Evolutionary conservation across 2,329 filamentous ascomycete genomes (phyloP).

Genomic region (Fusarium sp.): DNA sequence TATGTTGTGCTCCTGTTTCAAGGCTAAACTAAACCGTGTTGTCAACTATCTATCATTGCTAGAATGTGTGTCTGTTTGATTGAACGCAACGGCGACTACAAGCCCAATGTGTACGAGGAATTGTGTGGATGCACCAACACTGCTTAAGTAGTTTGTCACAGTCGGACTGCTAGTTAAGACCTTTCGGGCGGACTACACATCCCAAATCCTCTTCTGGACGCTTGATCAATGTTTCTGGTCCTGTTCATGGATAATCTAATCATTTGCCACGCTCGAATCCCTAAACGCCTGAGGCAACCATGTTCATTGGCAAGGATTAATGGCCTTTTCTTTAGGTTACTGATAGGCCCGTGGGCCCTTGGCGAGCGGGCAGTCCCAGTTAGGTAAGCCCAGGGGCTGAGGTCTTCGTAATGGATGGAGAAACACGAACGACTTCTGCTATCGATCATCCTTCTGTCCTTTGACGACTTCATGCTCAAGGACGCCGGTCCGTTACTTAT

Average conservation of each 20-base stretch:
- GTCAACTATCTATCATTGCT: not conserved
- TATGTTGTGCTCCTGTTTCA: slow-evolving; percentile 12
- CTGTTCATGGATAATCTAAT: slow-evolving; percentile 2
- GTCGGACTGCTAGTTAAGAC: not conserved
- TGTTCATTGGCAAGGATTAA: slow-evolving; percentile 29
- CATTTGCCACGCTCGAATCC: slow-evolving; percentile 10
- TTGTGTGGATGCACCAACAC: not conserved
- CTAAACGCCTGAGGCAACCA: slow-evolving; percentile 43
- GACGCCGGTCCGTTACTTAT: slow-evolving; percentile 49
- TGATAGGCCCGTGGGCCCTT: slow-evolving; percentile 30
- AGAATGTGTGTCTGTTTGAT: not conserved
- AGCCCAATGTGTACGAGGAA: not conserved
- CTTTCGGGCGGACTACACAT: not conserved
- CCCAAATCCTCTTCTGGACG: slow-evolving; percentile 10
- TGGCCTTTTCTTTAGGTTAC: slow-evolving; percentile 16
- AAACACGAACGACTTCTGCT: slow-evolving; percentile 44
- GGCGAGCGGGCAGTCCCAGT: slow-evolving; percentile 27
- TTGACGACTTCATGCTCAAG: slow-evolving; percentile 46
- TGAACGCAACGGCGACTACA: not conserved
- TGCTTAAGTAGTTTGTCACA: not conserved
- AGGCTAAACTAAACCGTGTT: not conserved
- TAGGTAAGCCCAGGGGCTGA: slow-evolving; percentile 50
- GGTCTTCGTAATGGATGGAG: slow-evolving; percentile 30
- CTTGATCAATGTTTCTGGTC: slow-evolving; percentile 10
- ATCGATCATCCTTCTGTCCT: slow-evolving; percentile 37